Base-by-base conservation (phyloP, 441 rosid genomes). In the Raphanus hybrid region DNA sequence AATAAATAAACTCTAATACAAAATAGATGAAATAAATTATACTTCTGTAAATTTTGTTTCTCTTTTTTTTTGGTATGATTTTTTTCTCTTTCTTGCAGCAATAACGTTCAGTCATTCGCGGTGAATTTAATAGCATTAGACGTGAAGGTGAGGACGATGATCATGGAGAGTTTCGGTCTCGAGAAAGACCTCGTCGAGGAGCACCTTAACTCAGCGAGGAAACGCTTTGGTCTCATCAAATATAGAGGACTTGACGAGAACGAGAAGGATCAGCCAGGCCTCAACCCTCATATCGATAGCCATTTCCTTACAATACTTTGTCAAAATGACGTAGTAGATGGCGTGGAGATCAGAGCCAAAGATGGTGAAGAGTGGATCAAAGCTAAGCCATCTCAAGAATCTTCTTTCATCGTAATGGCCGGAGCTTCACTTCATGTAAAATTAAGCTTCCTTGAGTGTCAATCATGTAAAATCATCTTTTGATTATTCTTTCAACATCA, bases 261-360 rank as follows among this genome's bases (percentile, higher is more conserved):
- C 26, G 10, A 57, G 14, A 1, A 75, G 7, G 85, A 16, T 78
- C 75, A 63, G 50, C 74, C n/a, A 88, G 83, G 10, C 71, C 76
- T 61, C 20, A 75, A 26, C 67, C 85, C 77, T 75, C 93, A 88
- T 55, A 87, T 91, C 2, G 93, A 90, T 71, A 87, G 87, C 81
- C 82, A 87, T 78, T 83, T 87, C 84, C 57, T 78, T 11, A 81
- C 86, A 5, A 84, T 84, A 78, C 78, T 88, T 50, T 87, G 85
- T 20, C 86, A 85, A 50, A 81, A 86, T 65, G 78, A 85, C 39
- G 76, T 14, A 9, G 82, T 84, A 16, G 82, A 79, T 41, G 92
- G 87, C 64, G 80, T 88, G 70, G 84, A 84, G 75, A 73, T 84
- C 1, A 70, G 74, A 74, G 72, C 85, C 10, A 84, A 81, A 69